Conservation (phyloP, 768 basidiomycete genomes). For the Mycena venus region DNA sequence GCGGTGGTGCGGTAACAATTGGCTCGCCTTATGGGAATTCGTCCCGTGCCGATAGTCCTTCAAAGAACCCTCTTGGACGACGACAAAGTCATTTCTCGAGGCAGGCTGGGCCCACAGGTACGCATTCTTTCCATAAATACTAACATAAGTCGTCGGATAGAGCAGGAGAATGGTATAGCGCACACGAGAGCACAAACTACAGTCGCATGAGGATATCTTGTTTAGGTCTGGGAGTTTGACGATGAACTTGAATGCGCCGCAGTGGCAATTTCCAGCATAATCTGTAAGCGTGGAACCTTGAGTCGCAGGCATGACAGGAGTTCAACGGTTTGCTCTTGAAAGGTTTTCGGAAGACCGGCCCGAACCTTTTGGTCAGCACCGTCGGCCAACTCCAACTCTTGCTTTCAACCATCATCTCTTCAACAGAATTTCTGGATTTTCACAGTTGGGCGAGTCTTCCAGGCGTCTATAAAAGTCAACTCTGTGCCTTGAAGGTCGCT, state of each 20-base stretch:
- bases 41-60: slow-evolving; percentile 15
- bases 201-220: neutral
- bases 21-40: neutral
- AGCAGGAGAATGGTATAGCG: neutral
- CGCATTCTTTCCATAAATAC: neutral
- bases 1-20: neutral
- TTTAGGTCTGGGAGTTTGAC: slow-evolving; percentile 9
- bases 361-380: too few species aligned
- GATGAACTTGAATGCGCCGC: slow-evolving; percentile 23
- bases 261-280: slow-evolving; percentile 21
- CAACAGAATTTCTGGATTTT: too few species aligned
- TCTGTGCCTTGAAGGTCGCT: too few species aligned
- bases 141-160: neutral
- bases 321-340: too few species aligned
- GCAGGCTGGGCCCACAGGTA: slow-evolving; percentile 4
- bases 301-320: neutral
- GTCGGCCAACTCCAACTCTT: too few species aligned
- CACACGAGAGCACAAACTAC: slow-evolving; percentile 18
- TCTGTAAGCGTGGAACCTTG: neutral
- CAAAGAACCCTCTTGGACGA: neutral
- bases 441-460: too few species aligned
- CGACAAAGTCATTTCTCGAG: neutral
- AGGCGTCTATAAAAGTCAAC: too few species aligned
- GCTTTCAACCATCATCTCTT: too few species aligned
- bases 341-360: too few species aligned